Evolutionary conservation across 73 alveolate genomes (phyloP).

Genomic region (Uronychia setigera): DNA sequence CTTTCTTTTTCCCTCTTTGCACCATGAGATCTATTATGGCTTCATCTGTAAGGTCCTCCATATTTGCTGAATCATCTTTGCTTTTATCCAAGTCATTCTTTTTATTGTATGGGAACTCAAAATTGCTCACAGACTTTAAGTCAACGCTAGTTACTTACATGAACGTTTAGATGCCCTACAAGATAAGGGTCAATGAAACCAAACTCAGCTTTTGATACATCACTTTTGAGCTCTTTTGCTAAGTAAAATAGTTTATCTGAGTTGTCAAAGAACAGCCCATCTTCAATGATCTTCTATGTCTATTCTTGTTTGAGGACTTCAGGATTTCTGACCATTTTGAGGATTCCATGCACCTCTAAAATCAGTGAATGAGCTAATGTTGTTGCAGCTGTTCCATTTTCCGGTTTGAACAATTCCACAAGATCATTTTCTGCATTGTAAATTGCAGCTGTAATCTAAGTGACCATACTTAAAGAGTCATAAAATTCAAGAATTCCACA

Average conservation of each 20-base stretch:
- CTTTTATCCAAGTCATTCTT: not conserved
- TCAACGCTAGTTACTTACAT: not conserved
- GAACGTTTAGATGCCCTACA: slow-evolving; percentile 31
- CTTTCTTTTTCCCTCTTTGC: slow-evolving; percentile 20
- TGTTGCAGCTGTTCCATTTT: slow-evolving; percentile 37
- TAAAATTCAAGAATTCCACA: slow-evolving; percentile 30
- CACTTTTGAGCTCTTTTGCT: slow-evolving; percentile 25
- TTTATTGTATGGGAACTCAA: slow-evolving; percentile 44
- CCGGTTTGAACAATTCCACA: slow-evolving; percentile 20
- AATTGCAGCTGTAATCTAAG: slow-evolving; percentile 18
- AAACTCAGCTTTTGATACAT: not conserved
- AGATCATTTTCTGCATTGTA: slow-evolving; percentile 2
- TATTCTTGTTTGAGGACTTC: not conserved
- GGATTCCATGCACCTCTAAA: slow-evolving; percentile 24
- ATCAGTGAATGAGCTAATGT: slow-evolving; percentile 29
- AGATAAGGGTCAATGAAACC: slow-evolving; percentile 12
- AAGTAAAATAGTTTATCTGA: slow-evolving; percentile 33
- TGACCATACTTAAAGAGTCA: slow-evolving; percentile 17
- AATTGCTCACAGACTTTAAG: slow-evolving; percentile 11
- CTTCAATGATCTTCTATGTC: slow-evolving; percentile 16
- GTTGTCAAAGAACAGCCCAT: slow-evolving; percentile 15
- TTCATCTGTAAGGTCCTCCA: slow-evolving; percentile 24
- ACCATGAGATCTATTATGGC: slow-evolving; percentile 21
- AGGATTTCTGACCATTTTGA: slow-evolving; percentile 8
- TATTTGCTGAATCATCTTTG: slow-evolving; percentile 10